Conservation (phyloP, 2,329 filamentous ascomycete species). For the Drechslerella stenobrocha region DNA sequence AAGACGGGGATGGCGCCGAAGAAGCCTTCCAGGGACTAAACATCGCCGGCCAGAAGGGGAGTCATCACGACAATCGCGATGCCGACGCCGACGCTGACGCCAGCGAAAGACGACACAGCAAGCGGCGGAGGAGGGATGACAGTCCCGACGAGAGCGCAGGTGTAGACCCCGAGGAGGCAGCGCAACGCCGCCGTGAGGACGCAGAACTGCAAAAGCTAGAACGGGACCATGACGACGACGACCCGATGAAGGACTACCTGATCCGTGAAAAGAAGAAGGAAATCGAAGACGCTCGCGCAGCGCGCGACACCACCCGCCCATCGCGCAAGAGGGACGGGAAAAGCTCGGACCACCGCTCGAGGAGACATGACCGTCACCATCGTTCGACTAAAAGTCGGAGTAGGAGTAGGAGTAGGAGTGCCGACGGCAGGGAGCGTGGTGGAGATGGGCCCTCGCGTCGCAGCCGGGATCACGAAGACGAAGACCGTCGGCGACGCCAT, state of each 20-base stretch:
- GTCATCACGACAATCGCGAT: constrained; percentile 61
- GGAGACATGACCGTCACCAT: constrained; percentile 56
- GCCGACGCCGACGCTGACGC: constrained; percentile 54
- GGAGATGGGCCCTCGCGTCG: constrained; percentile 37
- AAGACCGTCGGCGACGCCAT: constrained; percentile 47
- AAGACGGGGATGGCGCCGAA: constrained; percentile 68
- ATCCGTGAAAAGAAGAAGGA: constrained; percentile 91
- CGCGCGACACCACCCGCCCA: constrained; percentile 60
- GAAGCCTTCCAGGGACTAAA: constrained; percentile 61
- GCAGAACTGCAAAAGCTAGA: constrained; percentile 74
- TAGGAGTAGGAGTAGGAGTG: constrained; percentile 56
- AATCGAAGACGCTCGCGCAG: constrained; percentile 69
- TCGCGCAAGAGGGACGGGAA: constrained; percentile 56
- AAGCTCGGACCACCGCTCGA: constrained; percentile 25
- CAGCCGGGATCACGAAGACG: constrained; percentile 39
- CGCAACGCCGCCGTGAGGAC: constrained; percentile 66
- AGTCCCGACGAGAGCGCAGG: constrained; percentile 53
- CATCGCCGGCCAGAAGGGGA: constrained; percentile 64
- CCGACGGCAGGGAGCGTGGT: constrained; percentile 49
- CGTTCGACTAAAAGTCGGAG: too few relatives aligned
- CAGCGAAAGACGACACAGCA: constrained; percentile 54
- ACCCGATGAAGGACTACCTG: constrained; percentile 93
- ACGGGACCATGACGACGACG: constrained; percentile 84
- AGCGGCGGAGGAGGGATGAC: constrained; percentile 55
- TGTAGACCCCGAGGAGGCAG: constrained; percentile 59